Percentiles rank a stretch among this genome's conserved stretches.
These are phyloP conservation scores for Phaffomyces opuntiae DNA, from an alignment of 805 yeast genomes.

Conservation along the genomic window DNA sequence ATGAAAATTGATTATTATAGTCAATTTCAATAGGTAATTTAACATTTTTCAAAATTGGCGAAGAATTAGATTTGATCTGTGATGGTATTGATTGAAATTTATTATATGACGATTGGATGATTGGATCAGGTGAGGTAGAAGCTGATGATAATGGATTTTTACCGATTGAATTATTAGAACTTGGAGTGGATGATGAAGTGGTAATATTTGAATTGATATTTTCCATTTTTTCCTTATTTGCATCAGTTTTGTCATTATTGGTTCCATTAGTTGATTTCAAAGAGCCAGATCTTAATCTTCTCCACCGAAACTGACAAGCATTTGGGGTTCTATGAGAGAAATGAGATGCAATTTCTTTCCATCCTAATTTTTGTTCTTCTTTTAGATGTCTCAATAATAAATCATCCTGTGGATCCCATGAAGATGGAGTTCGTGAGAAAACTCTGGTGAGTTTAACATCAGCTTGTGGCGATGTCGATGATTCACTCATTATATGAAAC, in stretches of 20 bases:
- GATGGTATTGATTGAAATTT: conserved; percentile 7
- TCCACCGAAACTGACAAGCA: conserved; percentile 88
- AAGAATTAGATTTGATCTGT: conserved; percentile 1
- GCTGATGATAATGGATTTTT: conserved; percentile 1
- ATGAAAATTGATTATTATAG: conserved; percentile 2
- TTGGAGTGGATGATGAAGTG: conserved; percentile 7
- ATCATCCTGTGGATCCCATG: conserved; percentile 82
- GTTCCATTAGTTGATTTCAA: conserved; percentile 21
- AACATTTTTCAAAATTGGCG: neutral
- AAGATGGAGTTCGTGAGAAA: conserved; percentile 36
- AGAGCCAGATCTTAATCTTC: conserved; percentile 49
- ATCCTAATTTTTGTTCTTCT: conserved; percentile 77
- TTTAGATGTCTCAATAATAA: conserved; percentile 64
- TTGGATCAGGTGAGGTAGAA: conserved; percentile 7
- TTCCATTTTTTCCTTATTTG: neutral
- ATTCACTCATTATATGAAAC: conserved; percentile 5
- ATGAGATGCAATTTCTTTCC: conserved; percentile 81
- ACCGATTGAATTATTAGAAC: conserved; percentile 6
- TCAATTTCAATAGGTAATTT: neutral
- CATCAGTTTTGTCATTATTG: neutral
- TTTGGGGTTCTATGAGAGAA: conserved; percentile 79
- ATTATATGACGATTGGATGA: neutral
- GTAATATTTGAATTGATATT: no score
- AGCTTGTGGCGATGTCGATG: conserved; percentile 20
- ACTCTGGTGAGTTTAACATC: conserved; percentile 20